Conservation (phyloP, 257 asterid genomes). For the Lycium barbarum region DNA sequence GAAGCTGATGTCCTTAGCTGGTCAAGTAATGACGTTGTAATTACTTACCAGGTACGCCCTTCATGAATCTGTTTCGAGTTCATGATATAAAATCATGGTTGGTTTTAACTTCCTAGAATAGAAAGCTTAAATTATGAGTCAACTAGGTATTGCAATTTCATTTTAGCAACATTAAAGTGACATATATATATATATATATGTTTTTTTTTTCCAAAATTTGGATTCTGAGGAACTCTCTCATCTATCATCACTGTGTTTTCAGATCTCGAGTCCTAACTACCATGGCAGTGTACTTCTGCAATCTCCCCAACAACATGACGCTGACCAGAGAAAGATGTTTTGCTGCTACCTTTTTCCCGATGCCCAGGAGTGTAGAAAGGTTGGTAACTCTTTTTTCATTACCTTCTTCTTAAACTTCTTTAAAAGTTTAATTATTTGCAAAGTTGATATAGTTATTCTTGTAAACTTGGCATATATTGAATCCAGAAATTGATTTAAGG, state of each 20-base stretch:
- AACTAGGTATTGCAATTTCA: neutral
- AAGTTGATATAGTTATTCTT: neutral
- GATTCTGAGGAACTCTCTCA: neutral
- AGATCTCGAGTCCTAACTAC: constrained; percentile 61
- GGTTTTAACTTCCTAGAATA: neutral
- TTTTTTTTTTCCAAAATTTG: neutral
- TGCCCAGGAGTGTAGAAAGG: constrained; percentile 62
- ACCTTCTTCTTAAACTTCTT: neutral
- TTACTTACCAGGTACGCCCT: constrained; percentile 63
- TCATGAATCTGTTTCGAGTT: neutral
- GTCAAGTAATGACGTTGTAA: constrained; percentile 73
- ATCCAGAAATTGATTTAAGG: neutral
- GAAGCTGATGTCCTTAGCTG: constrained; percentile 83
- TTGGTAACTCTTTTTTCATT: constrained; percentile 29
- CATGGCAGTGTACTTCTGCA: constrained; percentile 71
- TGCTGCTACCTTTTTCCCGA: constrained; percentile 82
- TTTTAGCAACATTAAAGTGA: neutral
- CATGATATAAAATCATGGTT: too few relatives aligned
- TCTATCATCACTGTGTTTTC: constrained; percentile 27
- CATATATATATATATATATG: too few relatives aligned
- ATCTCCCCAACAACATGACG: constrained; percentile 67
- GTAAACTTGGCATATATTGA: neutral
- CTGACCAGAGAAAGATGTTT: constrained; percentile 75
- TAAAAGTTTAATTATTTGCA: neutral
- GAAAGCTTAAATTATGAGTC: neutral